phyloP scores from a whole-genome alignment of 768 basidiomycete genomes.

The Tricholoma furcatifolium region DNA sequence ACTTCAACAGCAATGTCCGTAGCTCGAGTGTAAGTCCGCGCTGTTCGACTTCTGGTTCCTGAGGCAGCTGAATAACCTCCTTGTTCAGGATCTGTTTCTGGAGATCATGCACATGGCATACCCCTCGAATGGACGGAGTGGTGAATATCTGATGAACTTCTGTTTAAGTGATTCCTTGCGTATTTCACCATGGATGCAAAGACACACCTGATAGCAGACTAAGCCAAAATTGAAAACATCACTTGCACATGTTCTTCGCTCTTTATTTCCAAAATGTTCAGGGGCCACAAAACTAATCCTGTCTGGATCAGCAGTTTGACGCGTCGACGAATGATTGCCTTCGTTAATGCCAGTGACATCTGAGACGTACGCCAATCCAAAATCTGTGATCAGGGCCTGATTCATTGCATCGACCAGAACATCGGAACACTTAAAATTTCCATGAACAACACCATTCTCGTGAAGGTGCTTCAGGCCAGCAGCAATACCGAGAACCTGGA shows the following conservation, averaged over 20 bases:
- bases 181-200: no score
- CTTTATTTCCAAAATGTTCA: slow-evolving; percentile 26
- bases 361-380: slow-evolving; percentile 36
- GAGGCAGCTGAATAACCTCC: no score
- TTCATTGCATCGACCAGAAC: slow-evolving; percentile 40
- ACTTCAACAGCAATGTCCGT: no score
- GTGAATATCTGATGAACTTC: no score
- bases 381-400: slow-evolving; percentile 47
- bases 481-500: slow-evolving; percentile 30
- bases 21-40: no score
- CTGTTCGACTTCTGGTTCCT: no score
- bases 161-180: no score
- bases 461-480: slow-evolving; percentile 33
- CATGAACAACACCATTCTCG: slow-evolving; percentile 36
- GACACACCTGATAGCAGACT: slow-evolving; percentile 11
- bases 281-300: slow-evolving; percentile 25
- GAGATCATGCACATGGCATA: no score
- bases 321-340: slow-evolving; percentile 13
- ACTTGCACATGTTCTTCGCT: not conserved
- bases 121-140: no score
- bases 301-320: slow-evolving; percentile 15
- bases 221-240: slow-evolving; percentile 15
- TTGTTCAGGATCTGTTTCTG: no score
- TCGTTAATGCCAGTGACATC: slow-evolving; percentile 17
- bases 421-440: slow-evolving; percentile 47